Evolutionary conservation across 495 filamentous ascomycete species (phyloP).

Genomic region (Polyplosphaeria fusca): DNA sequence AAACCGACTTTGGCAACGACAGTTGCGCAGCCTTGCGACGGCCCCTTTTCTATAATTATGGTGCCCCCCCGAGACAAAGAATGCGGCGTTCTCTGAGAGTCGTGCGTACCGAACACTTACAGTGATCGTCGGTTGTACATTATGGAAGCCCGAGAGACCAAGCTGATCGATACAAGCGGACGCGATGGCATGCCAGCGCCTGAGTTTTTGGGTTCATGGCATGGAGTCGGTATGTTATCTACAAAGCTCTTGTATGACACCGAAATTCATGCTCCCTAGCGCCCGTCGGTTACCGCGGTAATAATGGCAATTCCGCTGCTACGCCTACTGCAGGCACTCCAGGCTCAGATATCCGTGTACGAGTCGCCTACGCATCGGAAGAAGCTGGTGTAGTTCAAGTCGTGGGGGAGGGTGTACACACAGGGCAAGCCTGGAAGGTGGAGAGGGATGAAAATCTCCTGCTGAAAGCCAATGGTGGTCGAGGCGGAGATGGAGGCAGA

Average conservation of each 20-base stretch:
- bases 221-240: no score
- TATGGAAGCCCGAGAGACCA: constrained; percentile 8
- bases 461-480: constrained; percentile 38
- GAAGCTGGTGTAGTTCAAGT: constrained; percentile 20
- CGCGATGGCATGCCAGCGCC: constrained; percentile 9
- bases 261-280: no score
- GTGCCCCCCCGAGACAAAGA: constrained; percentile 3
- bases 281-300: neutral
- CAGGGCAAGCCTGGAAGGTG: constrained; percentile 36
- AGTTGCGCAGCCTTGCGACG: no score
- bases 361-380: constrained; percentile 18
- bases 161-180: constrained; percentile 9
- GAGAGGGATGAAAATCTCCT: constrained; percentile 29
- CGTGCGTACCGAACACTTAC: neutral
- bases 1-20: no score
- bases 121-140: no score
- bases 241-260: no score
- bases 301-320: constrained; percentile 8
- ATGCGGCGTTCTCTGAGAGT: neutral
- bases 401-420: constrained; percentile 22
- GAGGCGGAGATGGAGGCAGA: constrained; percentile 41
- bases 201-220: constrained; percentile 2
- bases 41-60: no score
- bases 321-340: constrained; percentile 6
- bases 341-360: constrained; percentile 15